phyloP scores from a whole-genome alignment of 2,329 filamentous ascomycete species.

The Stagonosporopsis rhizophila region DNA sequence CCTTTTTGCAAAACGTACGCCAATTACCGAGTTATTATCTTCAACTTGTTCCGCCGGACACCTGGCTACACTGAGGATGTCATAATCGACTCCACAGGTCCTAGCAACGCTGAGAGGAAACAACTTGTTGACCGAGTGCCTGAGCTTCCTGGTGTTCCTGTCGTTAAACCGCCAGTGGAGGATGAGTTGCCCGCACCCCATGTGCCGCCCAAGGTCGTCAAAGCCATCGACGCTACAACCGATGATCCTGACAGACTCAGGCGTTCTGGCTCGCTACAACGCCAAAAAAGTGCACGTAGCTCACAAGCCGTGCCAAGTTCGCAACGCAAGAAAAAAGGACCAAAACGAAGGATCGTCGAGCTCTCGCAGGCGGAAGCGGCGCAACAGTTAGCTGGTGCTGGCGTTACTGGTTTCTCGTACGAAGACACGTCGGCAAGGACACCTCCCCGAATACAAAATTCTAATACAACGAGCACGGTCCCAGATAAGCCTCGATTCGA shows the following conservation, averaged over 20 bases:
- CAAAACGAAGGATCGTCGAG: slow-evolving; percentile 65
- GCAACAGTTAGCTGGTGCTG: slow-evolving; percentile 38
- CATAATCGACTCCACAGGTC: slow-evolving; percentile 82
- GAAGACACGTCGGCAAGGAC: slow-evolving; percentile 29
- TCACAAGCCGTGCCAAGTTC: slow-evolving; percentile 52
- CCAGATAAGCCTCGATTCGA: slow-evolving; percentile 37
- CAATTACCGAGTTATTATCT: slow-evolving; percentile 86
- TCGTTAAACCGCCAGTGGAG: slow-evolving; percentile 72
- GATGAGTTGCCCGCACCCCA: slow-evolving; percentile 64
- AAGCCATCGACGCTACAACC: slow-evolving; percentile 32
- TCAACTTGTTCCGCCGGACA: slow-evolving; percentile 92
- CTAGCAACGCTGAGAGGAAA: slow-evolving; percentile 84
- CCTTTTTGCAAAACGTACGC: slow-evolving; percentile 88
- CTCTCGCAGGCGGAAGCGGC: slow-evolving; percentile 57
- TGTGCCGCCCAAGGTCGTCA: slow-evolving; percentile 64
- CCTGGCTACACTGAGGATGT: slow-evolving; percentile 92
- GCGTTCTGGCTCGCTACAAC: slow-evolving; percentile 41
- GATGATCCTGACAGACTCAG: slow-evolving; percentile 28
- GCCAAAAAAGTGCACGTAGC: slow-evolving; percentile 45
- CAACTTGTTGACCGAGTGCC: slow-evolving; percentile 82
- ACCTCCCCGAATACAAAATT: slow-evolving; percentile 27
- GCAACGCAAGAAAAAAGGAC: slow-evolving; percentile 64
- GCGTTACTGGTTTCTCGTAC: slow-evolving; percentile 39
- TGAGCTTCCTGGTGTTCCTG: slow-evolving; percentile 76
- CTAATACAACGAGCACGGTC: slow-evolving; percentile 17